Base-by-base conservation (phyloP, 306 rosid genomes). In the Trifolium dubium region DNA sequence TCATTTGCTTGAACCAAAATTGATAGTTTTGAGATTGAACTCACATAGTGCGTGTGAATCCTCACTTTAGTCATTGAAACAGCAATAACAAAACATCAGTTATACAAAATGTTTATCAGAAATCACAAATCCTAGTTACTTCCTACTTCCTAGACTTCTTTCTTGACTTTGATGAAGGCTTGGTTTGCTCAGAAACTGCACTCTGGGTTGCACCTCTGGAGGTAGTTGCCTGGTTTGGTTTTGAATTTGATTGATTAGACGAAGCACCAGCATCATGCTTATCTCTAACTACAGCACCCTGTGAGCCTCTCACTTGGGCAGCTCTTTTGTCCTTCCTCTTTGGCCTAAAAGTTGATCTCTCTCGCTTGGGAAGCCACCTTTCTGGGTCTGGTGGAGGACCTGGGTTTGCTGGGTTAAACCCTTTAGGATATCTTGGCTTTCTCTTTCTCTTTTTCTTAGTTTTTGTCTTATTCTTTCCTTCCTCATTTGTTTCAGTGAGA, bases 381-480 rank as follows among this genome's bases (percentile, higher is more conserved):
- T 92, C 98, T 12, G 99, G 99, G 79, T 95, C 99, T 3, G 98
- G 99, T 30, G 93, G 93, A 59, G 99, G 97, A 74, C 99, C 99
- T 37, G 98, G 98, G 75, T 92, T 95, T 12, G 89, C 92, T 6
- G 96, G 97, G 79, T 95, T 96, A 78, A 86, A 95, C 76, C 99
- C 97, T 85, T 90, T 95, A 40, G 98, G 99, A 82, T 95, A 95
- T 85, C 77, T 89, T 54, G 97, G 98, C 89, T 95, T 95, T 87
- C 99, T 90, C 90, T 92, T 92, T 80, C 99, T 86, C 92, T 92
- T 95, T 74, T 84, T 92, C 93, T 92, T 90, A 51, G 92, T 75
- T 83, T 94, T 95, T 30, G 88, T 69, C 82, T 92, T 94, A 39
- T 72, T 86, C 90, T 92, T 92, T 46, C 89, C 98, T 69, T 85